Conservation (phyloP, 805 yeast species). For the Hanseniaspora taiwanica region DNA sequence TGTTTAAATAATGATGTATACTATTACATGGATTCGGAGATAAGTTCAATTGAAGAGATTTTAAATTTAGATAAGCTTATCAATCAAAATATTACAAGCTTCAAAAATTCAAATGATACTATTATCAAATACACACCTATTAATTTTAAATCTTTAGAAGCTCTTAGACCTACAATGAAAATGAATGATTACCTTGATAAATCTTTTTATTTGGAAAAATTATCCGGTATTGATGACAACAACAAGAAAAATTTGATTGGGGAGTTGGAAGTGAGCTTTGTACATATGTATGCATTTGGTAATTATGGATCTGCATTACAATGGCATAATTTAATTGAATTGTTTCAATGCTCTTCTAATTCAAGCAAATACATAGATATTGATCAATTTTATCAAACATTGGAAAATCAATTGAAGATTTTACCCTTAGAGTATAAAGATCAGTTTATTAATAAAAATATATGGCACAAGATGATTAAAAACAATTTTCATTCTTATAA, state of each 20-base stretch:
- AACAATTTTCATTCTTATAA: no score
- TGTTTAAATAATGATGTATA: neutral
- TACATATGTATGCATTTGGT: slow-evolving; percentile 39
- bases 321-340: slow-evolving; percentile 41
- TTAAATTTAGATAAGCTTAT: slow-evolving; percentile 7
- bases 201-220: slow-evolving; percentile 39
- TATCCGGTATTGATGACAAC: slow-evolving; percentile 15
- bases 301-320: slow-evolving; percentile 52
- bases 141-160: slow-evolving; percentile 18
- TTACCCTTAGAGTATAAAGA: slow-evolving; percentile 17
- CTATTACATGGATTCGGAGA: slow-evolving; percentile 19
- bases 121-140: slow-evolving; percentile 14
- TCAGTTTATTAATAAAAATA: neutral
- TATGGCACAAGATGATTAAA: neutral
- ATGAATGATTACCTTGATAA: slow-evolving; percentile 47
- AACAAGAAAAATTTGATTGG: slow-evolving; percentile 27
- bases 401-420: slow-evolving; percentile 11
- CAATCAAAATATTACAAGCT: no score
- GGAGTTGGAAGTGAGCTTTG: slow-evolving; percentile 41
- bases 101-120: no score
- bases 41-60: slow-evolving; percentile 17
- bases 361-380: slow-evolving; percentile 1
- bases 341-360: slow-evolving; percentile 12
- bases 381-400: slow-evolving; percentile 9
- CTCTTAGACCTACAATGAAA: slow-evolving; percentile 23